Evolutionary conservation across 2,329 filamentous ascomycete species (phyloP).

Genomic region (Lecanicillium sp.): DNA sequence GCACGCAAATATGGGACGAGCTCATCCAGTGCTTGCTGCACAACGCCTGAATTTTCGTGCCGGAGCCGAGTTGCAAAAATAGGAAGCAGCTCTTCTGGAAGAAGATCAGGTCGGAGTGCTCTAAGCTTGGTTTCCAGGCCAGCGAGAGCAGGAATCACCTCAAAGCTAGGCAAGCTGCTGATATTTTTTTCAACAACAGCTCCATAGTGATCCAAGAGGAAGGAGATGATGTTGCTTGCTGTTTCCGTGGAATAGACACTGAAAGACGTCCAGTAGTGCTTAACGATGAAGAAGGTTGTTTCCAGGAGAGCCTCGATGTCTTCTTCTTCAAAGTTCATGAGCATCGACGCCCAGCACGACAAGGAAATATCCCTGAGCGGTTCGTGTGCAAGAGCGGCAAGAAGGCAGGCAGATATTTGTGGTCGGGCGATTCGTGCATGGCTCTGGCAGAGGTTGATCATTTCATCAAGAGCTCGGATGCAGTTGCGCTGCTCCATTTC

Average conservation of each 20-base stretch:
- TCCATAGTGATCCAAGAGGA: constrained; percentile 58
- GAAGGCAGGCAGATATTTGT: constrained; percentile 90
- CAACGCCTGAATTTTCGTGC: constrained; percentile 82
- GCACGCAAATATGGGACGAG: constrained; percentile 64
- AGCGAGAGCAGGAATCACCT: constrained; percentile 61
- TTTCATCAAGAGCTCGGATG: constrained; percentile 78
- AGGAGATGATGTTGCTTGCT: constrained; percentile 57
- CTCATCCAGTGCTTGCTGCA: constrained; percentile 74
- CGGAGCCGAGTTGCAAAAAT: constrained; percentile 68
- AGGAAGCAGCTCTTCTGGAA: constrained; percentile 54
- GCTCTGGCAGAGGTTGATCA: constrained; percentile 69
- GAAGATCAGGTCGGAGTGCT: constrained; percentile 48
- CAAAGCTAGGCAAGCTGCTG: constrained; percentile 71
- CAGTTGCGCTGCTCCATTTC: constrained; percentile 67
- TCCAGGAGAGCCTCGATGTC: constrained; percentile 78
- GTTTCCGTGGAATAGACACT: constrained; percentile 52
- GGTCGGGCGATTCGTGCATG: constrained; percentile 76
- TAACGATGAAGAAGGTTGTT: constrained; percentile 82
- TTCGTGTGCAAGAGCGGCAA: constrained; percentile 71
- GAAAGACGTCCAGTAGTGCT: constrained; percentile 70
- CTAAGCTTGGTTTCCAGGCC: constrained; percentile 62
- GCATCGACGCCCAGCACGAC: constrained; percentile 74
- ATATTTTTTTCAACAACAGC: constrained; percentile 59
- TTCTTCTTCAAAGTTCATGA: constrained; percentile 67
- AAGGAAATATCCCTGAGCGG: constrained; percentile 75